Percentiles rank a stretch among this genome's conserved stretches.
phyloP scores from a whole-genome alignment of 345 rosid genomes.

The Salix purpurea region DNA sequence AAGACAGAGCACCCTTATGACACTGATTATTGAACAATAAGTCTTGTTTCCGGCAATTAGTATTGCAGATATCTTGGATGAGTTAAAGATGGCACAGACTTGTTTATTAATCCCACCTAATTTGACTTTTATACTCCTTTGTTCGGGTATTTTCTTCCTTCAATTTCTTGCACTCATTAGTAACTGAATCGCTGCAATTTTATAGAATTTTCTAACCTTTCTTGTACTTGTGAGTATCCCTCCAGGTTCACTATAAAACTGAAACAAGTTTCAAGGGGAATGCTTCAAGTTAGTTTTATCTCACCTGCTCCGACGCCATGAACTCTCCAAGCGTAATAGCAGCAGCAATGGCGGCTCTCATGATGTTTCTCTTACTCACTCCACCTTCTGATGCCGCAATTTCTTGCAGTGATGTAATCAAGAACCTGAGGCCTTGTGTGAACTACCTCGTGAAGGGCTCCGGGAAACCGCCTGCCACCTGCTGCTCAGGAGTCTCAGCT shows the following conservation, averaged over 20 bases:
- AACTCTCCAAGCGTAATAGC: constrained; percentile 12
- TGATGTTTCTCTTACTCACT: constrained; percentile 27
- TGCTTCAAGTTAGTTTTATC: background rate
- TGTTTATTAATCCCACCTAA: constrained; percentile 5
- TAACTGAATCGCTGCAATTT: background rate
- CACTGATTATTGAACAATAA: background rate
- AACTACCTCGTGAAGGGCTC: constrained; percentile 52
- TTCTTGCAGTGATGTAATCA: constrained; percentile 53
- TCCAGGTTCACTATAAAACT: constrained; percentile 13
- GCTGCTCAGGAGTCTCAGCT: constrained; percentile 51
- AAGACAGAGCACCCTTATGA: background rate
- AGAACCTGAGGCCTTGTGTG: constrained; percentile 66
- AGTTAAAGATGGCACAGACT: background rate
- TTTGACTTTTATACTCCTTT: background rate
- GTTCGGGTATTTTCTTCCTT: background rate
- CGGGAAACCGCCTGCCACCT: constrained; percentile 54
- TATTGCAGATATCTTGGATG: background rate
- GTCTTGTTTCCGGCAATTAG: background rate
- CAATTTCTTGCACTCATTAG: constrained; percentile 19
- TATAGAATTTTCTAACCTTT: background rate
- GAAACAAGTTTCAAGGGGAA: background rate
- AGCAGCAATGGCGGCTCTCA: constrained; percentile 14
- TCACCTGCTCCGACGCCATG: constrained; percentile 6
- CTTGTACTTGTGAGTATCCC: constrained; percentile 7
- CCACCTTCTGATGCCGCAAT: constrained; percentile 44